phyloP scores from a whole-genome alignment of 495 filamentous ascomycete species.

The Letharia columbiana region DNA sequence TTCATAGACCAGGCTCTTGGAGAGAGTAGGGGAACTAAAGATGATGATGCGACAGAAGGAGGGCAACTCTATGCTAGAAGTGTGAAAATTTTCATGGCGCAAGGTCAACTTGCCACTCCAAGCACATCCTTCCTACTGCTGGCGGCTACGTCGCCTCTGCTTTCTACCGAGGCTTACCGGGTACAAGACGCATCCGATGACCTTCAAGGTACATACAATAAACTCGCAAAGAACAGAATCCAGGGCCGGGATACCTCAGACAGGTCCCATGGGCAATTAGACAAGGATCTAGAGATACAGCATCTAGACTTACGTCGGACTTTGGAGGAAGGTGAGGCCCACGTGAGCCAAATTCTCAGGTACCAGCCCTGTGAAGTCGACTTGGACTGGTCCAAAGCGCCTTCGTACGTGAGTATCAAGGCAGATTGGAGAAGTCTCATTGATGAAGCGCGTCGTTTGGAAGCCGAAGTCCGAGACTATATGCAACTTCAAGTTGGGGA shows the following conservation, averaged over 20 bases:
- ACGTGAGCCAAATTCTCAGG: not conserved
- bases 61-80: not conserved
- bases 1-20: too few relatives aligned
- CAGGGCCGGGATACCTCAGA: too few relatives aligned
- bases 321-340: not conserved
- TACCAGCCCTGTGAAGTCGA: not conserved
- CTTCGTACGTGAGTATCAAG: not conserved
- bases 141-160: not conserved
- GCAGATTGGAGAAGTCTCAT: not conserved
- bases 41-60: not conserved
- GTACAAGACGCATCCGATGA: not conserved
- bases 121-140: not conserved
- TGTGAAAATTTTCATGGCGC: not conserved
- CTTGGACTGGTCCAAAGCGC: not conserved
- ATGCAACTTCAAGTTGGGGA: not conserved
- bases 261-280: too few relatives aligned
- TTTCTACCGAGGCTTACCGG: not conserved
- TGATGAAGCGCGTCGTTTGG: not conserved
- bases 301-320: not conserved
- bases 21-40: not conserved
- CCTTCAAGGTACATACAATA: not conserved
- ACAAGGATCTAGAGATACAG: not conserved
- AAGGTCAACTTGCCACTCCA: not conserved
- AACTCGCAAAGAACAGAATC: not conserved
- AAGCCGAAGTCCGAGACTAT: constrained; percentile 3